Evolutionary conservation across 176 grass and related monocot species (phyloP).

Genomic region (Oryza glumipatula): DNA sequence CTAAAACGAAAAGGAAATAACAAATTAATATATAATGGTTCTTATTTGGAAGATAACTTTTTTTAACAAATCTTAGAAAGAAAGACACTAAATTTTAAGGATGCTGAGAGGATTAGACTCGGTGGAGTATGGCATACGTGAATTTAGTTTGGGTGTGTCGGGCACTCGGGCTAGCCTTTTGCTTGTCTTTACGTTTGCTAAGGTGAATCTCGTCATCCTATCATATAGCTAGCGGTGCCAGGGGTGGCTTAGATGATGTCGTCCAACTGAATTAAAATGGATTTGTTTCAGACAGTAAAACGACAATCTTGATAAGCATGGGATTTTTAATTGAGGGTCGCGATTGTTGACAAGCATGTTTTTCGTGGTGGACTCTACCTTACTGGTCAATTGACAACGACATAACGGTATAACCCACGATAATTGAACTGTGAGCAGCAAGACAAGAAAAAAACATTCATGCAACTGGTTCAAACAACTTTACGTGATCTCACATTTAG

Average conservation of each 20-base stretch:
- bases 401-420: background rate
- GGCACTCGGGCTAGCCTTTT: background rate
- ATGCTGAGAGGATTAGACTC: background rate
- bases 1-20: too few species aligned
- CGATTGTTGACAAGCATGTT: background rate
- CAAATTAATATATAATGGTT: too few species aligned
- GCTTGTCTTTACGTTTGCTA: background rate
- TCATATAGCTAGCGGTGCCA: background rate
- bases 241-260: slow-evolving; percentile 24
- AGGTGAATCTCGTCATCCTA: background rate
- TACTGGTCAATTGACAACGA: background rate
- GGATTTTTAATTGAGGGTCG: background rate
- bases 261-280: slow-evolving; percentile 12
- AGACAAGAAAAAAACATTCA: background rate
- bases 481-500: background rate
- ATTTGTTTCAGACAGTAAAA: slow-evolving; percentile 50
- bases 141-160: background rate
- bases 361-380: slow-evolving; percentile 21
- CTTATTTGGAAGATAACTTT: too few species aligned
- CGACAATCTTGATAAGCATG: slow-evolving; percentile 50
- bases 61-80: too few species aligned
- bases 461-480: background rate
- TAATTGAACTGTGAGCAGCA: background rate
- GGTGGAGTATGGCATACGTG: slow-evolving; percentile 9
- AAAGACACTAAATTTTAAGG: too few species aligned